Conservation (phyloP, 106 monocot genomes). For the Dendrobium officinale region DNA sequence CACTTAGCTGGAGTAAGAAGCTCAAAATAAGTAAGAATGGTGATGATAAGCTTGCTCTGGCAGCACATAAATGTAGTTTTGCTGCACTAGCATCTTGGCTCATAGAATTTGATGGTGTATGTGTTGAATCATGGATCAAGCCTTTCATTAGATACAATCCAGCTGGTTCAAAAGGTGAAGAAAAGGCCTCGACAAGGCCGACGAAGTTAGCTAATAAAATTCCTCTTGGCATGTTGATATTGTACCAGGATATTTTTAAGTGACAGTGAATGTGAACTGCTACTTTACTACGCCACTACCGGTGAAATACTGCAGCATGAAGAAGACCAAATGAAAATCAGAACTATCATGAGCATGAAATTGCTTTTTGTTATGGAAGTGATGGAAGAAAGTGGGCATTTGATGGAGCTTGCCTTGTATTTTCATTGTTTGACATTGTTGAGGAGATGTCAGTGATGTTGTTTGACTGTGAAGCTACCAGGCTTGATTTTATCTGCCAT, state of each 20-base stretch:
- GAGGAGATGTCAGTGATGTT: slow-evolving; percentile 44
- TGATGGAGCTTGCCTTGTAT: slow-evolving; percentile 44
- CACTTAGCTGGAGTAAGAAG: slow-evolving; percentile 27
- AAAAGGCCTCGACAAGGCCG: neutral
- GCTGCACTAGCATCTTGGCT: slow-evolving; percentile 29
- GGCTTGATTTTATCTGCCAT: slow-evolving; percentile 36
- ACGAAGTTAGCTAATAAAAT: slow-evolving; percentile 34
- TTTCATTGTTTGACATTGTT: slow-evolving; percentile 52
- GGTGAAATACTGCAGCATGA: slow-evolving; percentile 36
- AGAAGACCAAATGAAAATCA: slow-evolving; percentile 14
- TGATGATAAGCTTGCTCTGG: slow-evolving; percentile 18
- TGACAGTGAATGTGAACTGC: slow-evolving; percentile 36
- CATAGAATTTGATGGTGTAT: slow-evolving; percentile 31
- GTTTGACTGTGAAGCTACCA: slow-evolving; percentile 40
- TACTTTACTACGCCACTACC: slow-evolving; percentile 64
- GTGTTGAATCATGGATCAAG: slow-evolving; percentile 13
- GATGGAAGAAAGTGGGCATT: slow-evolving; percentile 24
- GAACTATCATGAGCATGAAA: slow-evolving; percentile 1
- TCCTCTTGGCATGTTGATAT: slow-evolving; percentile 56
- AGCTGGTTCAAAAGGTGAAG: slow-evolving; percentile 5
- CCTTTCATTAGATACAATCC: neutral
- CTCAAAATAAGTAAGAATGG: slow-evolving; percentile 31
- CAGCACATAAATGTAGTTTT: neutral
- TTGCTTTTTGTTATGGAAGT: neutral
- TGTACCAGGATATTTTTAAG: slow-evolving; percentile 15